Conservation (phyloP, 225 moss, liverwort and hornwort genomes). For the Sphagnum contortum region DNA sequence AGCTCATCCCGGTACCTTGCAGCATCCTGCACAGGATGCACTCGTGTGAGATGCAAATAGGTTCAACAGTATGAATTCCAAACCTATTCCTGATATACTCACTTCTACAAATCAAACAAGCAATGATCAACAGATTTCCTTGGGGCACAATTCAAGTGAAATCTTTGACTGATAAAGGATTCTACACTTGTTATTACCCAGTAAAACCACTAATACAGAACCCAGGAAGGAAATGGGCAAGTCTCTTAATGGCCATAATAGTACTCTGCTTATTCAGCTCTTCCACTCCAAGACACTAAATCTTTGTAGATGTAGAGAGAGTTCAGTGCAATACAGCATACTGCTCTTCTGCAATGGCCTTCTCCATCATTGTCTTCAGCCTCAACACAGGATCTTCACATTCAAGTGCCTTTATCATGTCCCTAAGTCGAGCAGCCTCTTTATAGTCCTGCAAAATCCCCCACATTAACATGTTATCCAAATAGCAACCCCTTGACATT, state of each 20-base stretch:
- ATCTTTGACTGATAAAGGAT: neutral
- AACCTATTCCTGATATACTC: neutral
- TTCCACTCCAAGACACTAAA: too few relatives aligned
- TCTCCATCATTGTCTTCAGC: conserved; percentile 35
- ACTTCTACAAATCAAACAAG: neutral
- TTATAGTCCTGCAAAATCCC: conserved; percentile 29
- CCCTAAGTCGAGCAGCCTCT: conserved; percentile 51
- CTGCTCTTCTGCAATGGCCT: conserved; percentile 37
- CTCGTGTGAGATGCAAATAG: too few relatives aligned
- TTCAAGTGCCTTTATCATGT: conserved; percentile 45
- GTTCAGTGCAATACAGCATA: conserved; percentile 16
- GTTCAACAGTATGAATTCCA: neutral
- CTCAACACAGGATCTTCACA: conserved; percentile 49
- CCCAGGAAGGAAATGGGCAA: too few relatives aligned
- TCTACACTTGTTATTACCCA: too few relatives aligned
- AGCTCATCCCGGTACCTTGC: conserved; percentile 37
- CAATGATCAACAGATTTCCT: too few relatives aligned
- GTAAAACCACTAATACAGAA: too few relatives aligned
- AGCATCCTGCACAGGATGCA: conserved; percentile 28
- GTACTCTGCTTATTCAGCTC: too few relatives aligned
- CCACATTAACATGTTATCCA: conserved; percentile 2
- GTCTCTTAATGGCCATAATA: too few relatives aligned
- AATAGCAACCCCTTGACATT: neutral
- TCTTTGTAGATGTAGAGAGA: neutral
- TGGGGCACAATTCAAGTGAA: neutral